Conservation (phyloP, 352 stramenopile genomes). For the Phytophthora pini region DNA sequence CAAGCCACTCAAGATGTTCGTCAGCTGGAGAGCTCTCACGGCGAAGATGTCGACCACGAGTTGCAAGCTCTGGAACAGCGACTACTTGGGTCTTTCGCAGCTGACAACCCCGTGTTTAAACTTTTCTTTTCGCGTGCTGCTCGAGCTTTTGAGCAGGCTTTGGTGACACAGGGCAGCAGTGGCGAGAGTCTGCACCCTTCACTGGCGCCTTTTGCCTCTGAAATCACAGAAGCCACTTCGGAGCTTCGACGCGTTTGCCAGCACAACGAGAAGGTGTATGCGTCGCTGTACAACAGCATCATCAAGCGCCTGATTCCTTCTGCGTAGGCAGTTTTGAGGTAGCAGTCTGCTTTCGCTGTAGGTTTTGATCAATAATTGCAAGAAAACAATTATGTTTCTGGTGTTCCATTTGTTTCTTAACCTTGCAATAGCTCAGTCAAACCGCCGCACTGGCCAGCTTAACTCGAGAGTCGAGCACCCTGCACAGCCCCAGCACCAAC, state of each 20-base stretch:
- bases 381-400: conserved; percentile 28
- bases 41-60: conserved; percentile 19
- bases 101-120: conserved; percentile 61
- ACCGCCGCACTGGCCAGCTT: conserved; percentile 25
- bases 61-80: conserved; percentile 49
- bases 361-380: conserved; percentile 23
- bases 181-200: conserved; percentile 51
- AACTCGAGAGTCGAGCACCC: conserved; percentile 41
- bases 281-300: conserved; percentile 68
- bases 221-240: conserved; percentile 45
- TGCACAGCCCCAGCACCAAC: conserved; percentile 30
- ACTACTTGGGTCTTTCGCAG: conserved; percentile 49
- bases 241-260: conserved; percentile 52
- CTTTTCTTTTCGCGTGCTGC: conserved; percentile 59
- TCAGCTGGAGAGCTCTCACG: conserved; percentile 27
- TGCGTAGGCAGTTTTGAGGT: conserved; percentile 24
- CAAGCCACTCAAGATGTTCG: conserved; percentile 51
- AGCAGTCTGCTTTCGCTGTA: conserved; percentile 12
- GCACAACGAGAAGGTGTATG: conserved; percentile 77
- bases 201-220: conserved; percentile 51
- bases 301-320: conserved; percentile 49
- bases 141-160: conserved; percentile 35
- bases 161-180: conserved; percentile 26
- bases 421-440: not conserved
- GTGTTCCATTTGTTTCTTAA: conserved; percentile 16